phyloP scores from a whole-genome alignment of 1,139 yeast species.

The Yamadazyma songkhlaensis region DNA sequence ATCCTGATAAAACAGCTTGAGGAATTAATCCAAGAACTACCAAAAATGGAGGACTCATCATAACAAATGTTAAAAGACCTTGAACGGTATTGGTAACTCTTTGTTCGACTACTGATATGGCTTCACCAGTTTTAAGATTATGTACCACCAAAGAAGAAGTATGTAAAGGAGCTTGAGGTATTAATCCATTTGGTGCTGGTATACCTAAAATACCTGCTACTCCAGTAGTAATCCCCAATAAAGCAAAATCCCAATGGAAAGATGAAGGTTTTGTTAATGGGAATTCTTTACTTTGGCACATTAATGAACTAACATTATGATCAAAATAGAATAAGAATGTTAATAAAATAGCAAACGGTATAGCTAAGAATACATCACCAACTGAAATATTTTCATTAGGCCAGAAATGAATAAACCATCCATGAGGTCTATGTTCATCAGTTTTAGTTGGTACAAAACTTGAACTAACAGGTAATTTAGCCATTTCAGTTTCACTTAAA shows the following conservation, averaged over 20 bases:
- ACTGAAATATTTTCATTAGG: conserved; percentile 54
- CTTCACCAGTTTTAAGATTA: conserved; percentile 39
- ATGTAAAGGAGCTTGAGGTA: conserved; percentile 96
- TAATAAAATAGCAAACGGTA: conserved; percentile 86
- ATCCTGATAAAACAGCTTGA: conserved; percentile 88
- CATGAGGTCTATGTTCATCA: conserved; percentile 38
- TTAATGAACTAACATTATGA: conserved; percentile 89
- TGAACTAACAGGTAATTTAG: conserved; percentile 64
- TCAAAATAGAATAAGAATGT: conserved; percentile 89
- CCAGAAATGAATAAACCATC: conserved; percentile 86
- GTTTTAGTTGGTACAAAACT: conserved; percentile 72
- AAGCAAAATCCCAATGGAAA: conserved; percentile 89
- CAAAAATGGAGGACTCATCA: conserved; percentile 87
- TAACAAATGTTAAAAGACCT: conserved; percentile 77
- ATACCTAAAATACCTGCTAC: conserved; percentile 82
- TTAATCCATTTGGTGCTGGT: conserved; percentile 94
- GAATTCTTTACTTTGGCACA: conserved; percentile 82
- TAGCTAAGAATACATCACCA: conserved; percentile 77
- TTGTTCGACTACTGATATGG: conserved; percentile 78
- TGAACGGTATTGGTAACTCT: conserved; percentile 80
- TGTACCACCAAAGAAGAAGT: conserved; percentile 73
- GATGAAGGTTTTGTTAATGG: conserved; percentile 84
- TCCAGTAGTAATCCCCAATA: conserved; percentile 85
- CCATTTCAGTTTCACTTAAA: conserved; percentile 49
- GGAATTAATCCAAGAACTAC: conserved; percentile 84